These are phyloP conservation scores for Agrostemma githago DNA, from an alignment of 148 eudicot species.

Conservation along the genomic window DNA sequence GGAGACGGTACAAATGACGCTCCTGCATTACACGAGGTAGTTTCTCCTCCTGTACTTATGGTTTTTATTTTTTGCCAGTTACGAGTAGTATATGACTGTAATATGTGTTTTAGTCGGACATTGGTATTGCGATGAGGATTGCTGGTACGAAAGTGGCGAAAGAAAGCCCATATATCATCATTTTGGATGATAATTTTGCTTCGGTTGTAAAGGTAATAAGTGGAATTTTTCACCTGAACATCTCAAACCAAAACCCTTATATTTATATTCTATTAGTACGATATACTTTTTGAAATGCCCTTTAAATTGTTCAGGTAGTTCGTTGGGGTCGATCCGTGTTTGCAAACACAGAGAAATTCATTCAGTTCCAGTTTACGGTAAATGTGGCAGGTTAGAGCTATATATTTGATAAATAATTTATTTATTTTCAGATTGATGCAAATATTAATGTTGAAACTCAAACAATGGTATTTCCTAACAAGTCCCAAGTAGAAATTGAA, in stretches of 20 bases:
- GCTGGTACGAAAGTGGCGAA: slow-evolving; percentile 96
- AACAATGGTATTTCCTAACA: too few relatives aligned
- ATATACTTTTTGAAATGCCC: too few relatives aligned
- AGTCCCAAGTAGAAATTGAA: too few relatives aligned
- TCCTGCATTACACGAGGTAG: slow-evolving; percentile 94
- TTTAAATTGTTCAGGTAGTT: slow-evolving; percentile 58
- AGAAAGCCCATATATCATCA: slow-evolving; percentile 93
- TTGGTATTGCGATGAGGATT: slow-evolving; percentile 99
- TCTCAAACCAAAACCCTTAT: too few relatives aligned
- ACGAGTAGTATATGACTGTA: slow-evolving; percentile 3
- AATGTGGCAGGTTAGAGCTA: slow-evolving; percentile 50
- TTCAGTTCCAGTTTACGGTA: slow-evolving; percentile 92
- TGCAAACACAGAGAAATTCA: slow-evolving; percentile 91
- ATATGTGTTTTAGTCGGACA: slow-evolving; percentile 62
- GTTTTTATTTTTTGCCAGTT: not conserved
- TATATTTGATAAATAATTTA: too few relatives aligned
- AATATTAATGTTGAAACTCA: too few relatives aligned
- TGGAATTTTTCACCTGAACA: too few relatives aligned
- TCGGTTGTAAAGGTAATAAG: slow-evolving; percentile 80
- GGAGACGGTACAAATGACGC: slow-evolving; percentile 99
- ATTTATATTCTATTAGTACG: too few relatives aligned
- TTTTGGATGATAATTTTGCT: slow-evolving; percentile 93
- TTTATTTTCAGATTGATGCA: too few relatives aligned
- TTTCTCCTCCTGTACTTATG: not conserved
- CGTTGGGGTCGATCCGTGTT: slow-evolving; percentile 97